Evolutionary conservation across 2,329 filamentous ascomycete species (phyloP).

Genomic region (Calonectria henricotiae): DNA sequence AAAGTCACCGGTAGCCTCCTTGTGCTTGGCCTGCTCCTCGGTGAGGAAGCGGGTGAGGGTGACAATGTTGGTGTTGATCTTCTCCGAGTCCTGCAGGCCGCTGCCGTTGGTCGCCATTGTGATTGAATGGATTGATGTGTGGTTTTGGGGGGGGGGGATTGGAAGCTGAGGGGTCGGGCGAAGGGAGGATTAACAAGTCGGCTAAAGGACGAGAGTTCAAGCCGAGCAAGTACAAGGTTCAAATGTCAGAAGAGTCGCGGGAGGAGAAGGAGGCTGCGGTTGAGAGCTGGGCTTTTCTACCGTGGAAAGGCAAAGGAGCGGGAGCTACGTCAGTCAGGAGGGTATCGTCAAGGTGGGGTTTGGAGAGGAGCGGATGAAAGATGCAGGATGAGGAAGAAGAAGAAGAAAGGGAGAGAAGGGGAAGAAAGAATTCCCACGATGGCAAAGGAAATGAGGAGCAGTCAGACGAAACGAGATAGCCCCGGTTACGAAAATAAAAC

Average conservation of each 20-base stretch:
- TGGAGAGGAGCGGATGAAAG: constrained; percentile 16
- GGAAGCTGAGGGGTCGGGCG: constrained; percentile 31
- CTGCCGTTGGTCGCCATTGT: constrained; percentile 59
- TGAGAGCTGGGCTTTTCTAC: neutral
- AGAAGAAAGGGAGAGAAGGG: constrained; percentile 30
- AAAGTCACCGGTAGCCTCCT: constrained; percentile 97
- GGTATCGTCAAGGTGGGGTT: constrained; percentile 40
- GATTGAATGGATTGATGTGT: constrained; percentile 43
- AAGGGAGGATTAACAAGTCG: constrained; percentile 3
- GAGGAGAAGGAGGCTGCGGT: constrained; percentile 13
- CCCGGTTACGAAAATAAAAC: constrained; percentile 41
- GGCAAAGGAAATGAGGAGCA: constrained; percentile 22
- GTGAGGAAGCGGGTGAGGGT: constrained; percentile 96
- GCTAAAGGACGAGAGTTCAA: constrained; percentile 33
- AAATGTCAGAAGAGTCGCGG: constrained; percentile 27
- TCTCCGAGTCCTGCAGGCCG: constrained; percentile 74
- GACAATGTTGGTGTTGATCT: constrained; percentile 96
- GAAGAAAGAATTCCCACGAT: constrained; percentile 39
- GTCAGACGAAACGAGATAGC: constrained; percentile 38
- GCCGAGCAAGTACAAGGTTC: constrained; percentile 41
- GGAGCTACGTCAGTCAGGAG: constrained; percentile 24
- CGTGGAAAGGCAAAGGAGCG: constrained; percentile 13
- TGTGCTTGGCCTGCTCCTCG: constrained; percentile 94
- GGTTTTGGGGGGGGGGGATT: constrained; percentile 39
- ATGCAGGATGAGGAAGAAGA: constrained; percentile 37